phyloP scores from a whole-genome alignment of 2,329 filamentous ascomycete species.

The Hypoxylon sp. region DNA sequence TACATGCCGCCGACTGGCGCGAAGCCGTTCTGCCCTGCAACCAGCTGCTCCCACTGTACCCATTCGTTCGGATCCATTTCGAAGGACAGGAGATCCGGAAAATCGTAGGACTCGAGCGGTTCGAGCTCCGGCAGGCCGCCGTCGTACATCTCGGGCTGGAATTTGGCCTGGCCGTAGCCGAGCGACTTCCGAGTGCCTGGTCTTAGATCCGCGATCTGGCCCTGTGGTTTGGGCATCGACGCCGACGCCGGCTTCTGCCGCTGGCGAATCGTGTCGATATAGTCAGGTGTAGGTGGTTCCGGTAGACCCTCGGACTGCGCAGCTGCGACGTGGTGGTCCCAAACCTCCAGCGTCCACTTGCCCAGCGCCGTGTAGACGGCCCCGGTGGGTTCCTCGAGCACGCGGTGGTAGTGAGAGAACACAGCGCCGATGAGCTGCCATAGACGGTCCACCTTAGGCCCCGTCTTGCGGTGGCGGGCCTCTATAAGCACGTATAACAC shows the following conservation, averaged over 20 bases:
- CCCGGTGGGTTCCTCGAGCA: conserved; percentile 38
- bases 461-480: conserved; percentile 43
- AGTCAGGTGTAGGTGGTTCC: conserved; percentile 38
- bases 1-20: not conserved
- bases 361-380: conserved; percentile 45
- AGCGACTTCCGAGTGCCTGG: conserved; percentile 2
- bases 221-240: conserved; percentile 13
- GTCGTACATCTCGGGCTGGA: conserved; percentile 6
- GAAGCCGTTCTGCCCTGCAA: conserved; percentile 36
- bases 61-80: conserved; percentile 48
- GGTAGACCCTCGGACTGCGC: conserved; percentile 38
- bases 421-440: conserved; percentile 46
- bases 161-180: conserved; percentile 5
- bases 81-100: conserved; percentile 44
- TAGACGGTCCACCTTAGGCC: conserved; percentile 45
- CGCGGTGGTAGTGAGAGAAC: conserved; percentile 42
- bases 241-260: conserved; percentile 21
- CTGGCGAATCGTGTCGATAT: conserved; percentile 42
- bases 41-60: conserved; percentile 49
- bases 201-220: not conserved
- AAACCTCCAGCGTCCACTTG: conserved; percentile 48
- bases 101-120: conserved; percentile 36
- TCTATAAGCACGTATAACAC: conserved; percentile 50
- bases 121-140: conserved; percentile 20
- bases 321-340: conserved; percentile 43